Base-by-base conservation (phyloP, 352 stramenopile genomes). In the Phytophthora constricta region DNA sequence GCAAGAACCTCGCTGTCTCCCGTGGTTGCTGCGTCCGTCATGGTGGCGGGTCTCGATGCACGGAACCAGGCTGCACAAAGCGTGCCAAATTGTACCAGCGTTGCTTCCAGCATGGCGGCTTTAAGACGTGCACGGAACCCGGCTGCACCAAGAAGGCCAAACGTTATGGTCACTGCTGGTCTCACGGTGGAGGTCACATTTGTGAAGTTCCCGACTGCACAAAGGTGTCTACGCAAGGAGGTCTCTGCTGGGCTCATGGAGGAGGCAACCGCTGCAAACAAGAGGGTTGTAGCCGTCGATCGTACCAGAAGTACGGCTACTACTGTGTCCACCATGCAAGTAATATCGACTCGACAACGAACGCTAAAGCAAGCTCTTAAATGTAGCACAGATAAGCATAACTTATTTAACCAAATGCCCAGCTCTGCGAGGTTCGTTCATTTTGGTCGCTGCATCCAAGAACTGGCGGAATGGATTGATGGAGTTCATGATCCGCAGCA, bases 161-260 rank as follows among this genome's bases (percentile, higher is more conserved):
- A 65, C 82, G 81, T 0, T 88, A 87, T 53, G 82, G 80, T 34
- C 79, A 85, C 65, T 92, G 84, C 68, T 90, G 82, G 76, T 87
- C 84, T 22, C 82, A 92, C 45, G 82, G 79, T 39, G 84, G 84
- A 39, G 84, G 84, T 45, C 75, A 72, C 54, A 86, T 87, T 54
- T 90, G 82, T 58, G 74, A 88, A 22, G 50, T 80, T 13, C 73
- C 74, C 3, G 72, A 71, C 4, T 92, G 84, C 68, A 68, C 64
- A 50, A 90, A 89, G 48, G 80, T 87, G 31, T 86, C 81, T n/a
- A 86, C 79, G 8, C 80, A 86, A 20, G 71, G 80, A 25, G 83
- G 83, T 0, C 60, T 89, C n/a, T 91, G 83, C 71, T 89, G 82
- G 78, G 80, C 82, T 1, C 80, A 90, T 53, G 83, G 83, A 34